Evolutionary conservation across 1,139 yeast genomes (phyloP).

Genomic region (Candida sp.): DNA sequence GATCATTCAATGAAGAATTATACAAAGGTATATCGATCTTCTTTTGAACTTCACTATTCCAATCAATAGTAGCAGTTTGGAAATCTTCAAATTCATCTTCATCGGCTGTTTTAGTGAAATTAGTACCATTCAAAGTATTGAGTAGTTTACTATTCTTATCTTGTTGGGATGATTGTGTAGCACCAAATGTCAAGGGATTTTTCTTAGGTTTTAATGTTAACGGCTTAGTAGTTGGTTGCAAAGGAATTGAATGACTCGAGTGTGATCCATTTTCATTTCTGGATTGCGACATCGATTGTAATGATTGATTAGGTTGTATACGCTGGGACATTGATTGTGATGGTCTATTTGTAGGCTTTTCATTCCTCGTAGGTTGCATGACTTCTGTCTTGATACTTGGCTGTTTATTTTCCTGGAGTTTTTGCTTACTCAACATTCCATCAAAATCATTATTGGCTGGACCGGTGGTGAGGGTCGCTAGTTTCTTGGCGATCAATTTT

Average conservation of each 20-base stretch:
- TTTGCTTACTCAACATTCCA: constrained; percentile 30
- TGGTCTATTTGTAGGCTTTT: background rate
- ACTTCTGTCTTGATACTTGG: constrained; percentile 7
- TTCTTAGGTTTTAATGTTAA: constrained; percentile 10
- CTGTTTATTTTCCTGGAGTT: constrained; percentile 16
- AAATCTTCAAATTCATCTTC: constrained; percentile 32
- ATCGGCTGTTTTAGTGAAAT: constrained; percentile 12
- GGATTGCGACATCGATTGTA: background rate
- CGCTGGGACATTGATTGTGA: constrained; percentile 1
- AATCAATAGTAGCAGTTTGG: constrained; percentile 17
- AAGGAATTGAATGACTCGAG: background rate
- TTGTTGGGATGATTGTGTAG: constrained; percentile 12
- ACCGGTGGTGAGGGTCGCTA: constrained; percentile 16
- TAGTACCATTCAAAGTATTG: constrained; percentile 17
- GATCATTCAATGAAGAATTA: background rate
- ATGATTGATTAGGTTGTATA: background rate
- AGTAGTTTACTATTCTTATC: constrained; percentile 15
- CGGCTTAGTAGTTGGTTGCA: constrained; percentile 3
- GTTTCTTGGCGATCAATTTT: constrained; percentile 24
- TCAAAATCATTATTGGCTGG: constrained; percentile 18
- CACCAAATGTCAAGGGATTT: constrained; percentile 22
- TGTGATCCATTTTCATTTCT: background rate
- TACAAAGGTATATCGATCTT: constrained; percentile 5
- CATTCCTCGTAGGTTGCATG: constrained; percentile 11
- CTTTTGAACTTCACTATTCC: constrained; percentile 17